A percentile compares a stretch with the other conserved stretches of the same genome.
These are phyloP conservation scores for Solanum pennellii DNA, from an alignment of 257 asterid genomes.

Conservation along the genomic window DNA sequence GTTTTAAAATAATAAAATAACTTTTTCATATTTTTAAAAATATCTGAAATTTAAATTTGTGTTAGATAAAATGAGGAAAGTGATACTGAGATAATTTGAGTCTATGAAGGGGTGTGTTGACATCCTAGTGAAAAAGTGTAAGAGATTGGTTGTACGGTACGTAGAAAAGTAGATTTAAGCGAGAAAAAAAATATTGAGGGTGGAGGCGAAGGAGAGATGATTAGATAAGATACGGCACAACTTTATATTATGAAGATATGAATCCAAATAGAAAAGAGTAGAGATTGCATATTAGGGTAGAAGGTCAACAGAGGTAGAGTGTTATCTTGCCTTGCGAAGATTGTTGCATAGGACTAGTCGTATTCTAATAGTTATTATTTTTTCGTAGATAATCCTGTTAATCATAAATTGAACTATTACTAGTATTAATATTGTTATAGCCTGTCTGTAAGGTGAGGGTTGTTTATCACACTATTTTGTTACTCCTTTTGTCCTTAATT, in stretches of 20 bases:
- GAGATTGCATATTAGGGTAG: neutral
- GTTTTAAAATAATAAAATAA: neutral
- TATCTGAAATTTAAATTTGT: neutral
- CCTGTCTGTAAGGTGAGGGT: neutral
- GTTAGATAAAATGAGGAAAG: neutral
- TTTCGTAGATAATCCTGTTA: too few species aligned
- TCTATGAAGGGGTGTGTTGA: neutral
- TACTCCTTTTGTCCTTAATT: fast-evolving
- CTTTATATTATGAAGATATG: too few species aligned
- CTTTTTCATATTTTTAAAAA: too few species aligned
- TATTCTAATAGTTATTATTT: neutral
- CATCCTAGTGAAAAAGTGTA: neutral
- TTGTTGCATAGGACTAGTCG: neutral
- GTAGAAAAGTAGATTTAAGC: neutral
- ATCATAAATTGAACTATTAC: too few species aligned
- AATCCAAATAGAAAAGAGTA: neutral
- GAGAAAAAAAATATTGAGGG: too few species aligned
- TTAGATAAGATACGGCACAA: neutral
- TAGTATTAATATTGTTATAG: too few species aligned
- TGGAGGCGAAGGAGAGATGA: neutral
- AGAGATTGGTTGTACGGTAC: neutral
- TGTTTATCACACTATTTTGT: neutral
- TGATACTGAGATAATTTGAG: neutral
- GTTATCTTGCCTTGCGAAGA: too few species aligned
- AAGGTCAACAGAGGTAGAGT: neutral